Base-by-base conservation (phyloP, 306 rosid genomes). In the Leucaena leucocephala region DNA sequence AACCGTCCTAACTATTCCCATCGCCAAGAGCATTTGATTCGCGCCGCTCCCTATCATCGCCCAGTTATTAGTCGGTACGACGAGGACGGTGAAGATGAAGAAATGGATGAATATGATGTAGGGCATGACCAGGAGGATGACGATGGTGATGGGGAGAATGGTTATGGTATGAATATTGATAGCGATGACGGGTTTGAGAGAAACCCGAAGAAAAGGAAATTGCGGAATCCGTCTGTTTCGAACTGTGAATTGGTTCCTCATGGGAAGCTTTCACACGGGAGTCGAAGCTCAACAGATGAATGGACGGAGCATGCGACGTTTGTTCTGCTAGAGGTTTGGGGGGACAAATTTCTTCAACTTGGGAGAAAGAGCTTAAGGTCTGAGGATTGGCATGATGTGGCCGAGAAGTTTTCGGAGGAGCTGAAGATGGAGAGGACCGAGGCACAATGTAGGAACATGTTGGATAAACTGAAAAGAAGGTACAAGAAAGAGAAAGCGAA, bases 361-460 rank as follows among this genome's bases (percentile, higher is more conserved):
- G 98, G 98, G 66, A 88, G 98, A 85, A 89, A 82, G 79, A 93
- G 98, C 72, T 86, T 93, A 76, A 88, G 98, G 84, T 84, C 91
- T 0, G 94, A 91, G 75, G 95, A 93, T 43, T 93, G 98, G 98
- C 33, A 58, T 16, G 93, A 93, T 10, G 92, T 93, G 0, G 86
- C 92, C 2, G 91, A 88, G 80, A 93, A 90, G 57, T 93, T 93
- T 11, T 87, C 94, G 0, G 93, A 91, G 72, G 89, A 78, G 7
- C 45, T 86, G 58, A 86, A 84, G 80, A 54, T 81, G 8, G 90
- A 83, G 65, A 87, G 78, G 75, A 87, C 74, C 3, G 92, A 82
- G 33, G 15, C 42, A 16, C 92, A 91, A 52, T 93, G 98, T 77
- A 85, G 89, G 76, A 81, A 65, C 13, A 81, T 85, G 82, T 48